Base-by-base conservation (phyloP, 2,329 filamentous ascomycete genomes). In the Claviceps citrina region DNA sequence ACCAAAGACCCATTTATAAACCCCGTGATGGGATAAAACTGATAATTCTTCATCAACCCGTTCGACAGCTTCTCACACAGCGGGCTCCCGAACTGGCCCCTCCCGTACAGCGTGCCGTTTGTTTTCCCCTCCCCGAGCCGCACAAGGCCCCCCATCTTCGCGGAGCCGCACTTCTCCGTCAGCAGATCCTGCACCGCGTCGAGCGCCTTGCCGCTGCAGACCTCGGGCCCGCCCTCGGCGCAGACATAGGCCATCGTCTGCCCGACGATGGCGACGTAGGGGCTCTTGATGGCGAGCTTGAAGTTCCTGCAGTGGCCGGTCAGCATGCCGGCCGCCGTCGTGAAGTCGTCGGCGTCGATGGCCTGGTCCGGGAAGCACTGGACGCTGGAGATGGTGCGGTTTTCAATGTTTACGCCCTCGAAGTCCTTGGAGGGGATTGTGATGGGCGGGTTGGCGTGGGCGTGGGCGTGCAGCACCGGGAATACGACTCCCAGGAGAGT, bases 91-190 rank as follows among this genome's bases (percentile, higher is more conserved):
- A 35, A 1, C 24, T 20, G 25, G 3, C 38, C 41, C n/a, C 41
- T 34, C 31, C 41, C 41, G 36, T 39, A 43, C 13, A 36, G 18
- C 26, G 31, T 43, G n/a, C n/a, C n/a, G n/a, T n/a, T n/a, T 20
- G 5, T 16, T 19, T 39, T 33, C 8, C 3, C 22, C 2, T 26
- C 18, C 31, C 27, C 20, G 16, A 34, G 9, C 4, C 36, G 12
- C n/a, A n/a, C n/a, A 20, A 31, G n/a, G 13, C 31, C 25, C 19
- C 31, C 38, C 15, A 18, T 31, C 2, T 8, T n/a, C 9, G n/a
- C 24, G 7, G 10, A 7, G 5, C 39, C 33, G 9, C 33, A 41
- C 6, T 28, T 19, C 3, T 38, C 16, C 7, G 27, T 25, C 22
- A 42, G 15, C n/a, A 38, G 1, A 18, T 18, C 5, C 12, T 38